Conservation (phyloP, 129 eudicot species). For the Kitagawia praeruptora region DNA sequence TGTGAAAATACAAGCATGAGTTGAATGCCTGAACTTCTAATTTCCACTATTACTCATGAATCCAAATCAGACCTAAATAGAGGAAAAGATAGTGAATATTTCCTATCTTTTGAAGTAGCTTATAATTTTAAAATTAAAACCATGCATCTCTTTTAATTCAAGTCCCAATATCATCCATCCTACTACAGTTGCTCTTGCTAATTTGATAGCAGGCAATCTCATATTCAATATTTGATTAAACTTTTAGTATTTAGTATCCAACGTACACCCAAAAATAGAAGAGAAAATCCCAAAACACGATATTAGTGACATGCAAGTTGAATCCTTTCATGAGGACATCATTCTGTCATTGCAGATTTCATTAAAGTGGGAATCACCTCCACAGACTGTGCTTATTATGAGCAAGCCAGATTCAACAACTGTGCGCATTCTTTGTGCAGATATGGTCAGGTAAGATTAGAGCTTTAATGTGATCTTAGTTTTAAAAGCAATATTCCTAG, state of each 20-base stretch:
- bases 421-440: slow-evolving; percentile 64
- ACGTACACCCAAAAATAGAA: background rate
- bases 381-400: slow-evolving; percentile 76
- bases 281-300: background rate
- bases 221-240: background rate
- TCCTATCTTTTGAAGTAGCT: background rate
- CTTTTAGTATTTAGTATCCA: background rate
- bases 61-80: background rate
- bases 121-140: no score
- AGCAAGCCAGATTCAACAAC: slow-evolving; percentile 85
- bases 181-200: background rate
- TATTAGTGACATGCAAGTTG: background rate
- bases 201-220: background rate
- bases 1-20: background rate
- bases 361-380: slow-evolving; percentile 90
- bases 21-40: background rate
- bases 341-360: slow-evolving; percentile 58
- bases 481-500: background rate
- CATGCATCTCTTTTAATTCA: background rate
- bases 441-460: slow-evolving; percentile 71
- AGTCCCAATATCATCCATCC: background rate
- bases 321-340: background rate
- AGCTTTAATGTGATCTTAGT: background rate
- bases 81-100: background rate
- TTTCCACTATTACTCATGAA: background rate